These are phyloP conservation scores for Paramecium tetraurelia DNA, from an alignment of 73 alveolate species.

Conservation along the genomic window DNA sequence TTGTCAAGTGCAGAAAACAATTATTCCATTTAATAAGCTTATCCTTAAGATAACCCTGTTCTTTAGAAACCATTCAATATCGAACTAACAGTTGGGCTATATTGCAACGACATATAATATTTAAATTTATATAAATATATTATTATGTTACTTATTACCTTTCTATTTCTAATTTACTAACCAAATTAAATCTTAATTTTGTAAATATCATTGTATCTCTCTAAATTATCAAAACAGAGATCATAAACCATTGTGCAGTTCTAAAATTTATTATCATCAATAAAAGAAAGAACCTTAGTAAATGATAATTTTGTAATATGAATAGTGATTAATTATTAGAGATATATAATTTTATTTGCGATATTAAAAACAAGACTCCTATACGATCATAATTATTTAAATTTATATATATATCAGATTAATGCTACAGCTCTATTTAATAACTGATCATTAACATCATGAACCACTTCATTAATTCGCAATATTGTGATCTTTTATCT, in stretches of 20 bases:
- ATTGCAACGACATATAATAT: slow-evolving; percentile 26
- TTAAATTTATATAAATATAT: not conserved
- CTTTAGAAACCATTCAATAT: not conserved
- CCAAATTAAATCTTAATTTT: not conserved
- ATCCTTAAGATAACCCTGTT: not conserved
- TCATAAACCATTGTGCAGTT: not conserved
- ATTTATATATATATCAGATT: not conserved
- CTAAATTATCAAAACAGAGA: not conserved
- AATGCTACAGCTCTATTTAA: slow-evolving; percentile 37
- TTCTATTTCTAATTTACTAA: not conserved
- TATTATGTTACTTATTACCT: not conserved
- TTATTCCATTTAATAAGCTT: not conserved
- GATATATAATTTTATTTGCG: too few species aligned
- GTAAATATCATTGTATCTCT: not conserved
- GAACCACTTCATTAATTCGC: slow-evolving; percentile 73
- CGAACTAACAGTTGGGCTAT: not conserved
- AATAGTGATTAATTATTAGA: too few species aligned
- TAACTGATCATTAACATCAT: slow-evolving; percentile 64
- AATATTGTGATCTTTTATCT: slow-evolving; percentile 69
- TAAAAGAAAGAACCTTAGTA: too few species aligned
- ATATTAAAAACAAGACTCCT: not conserved
- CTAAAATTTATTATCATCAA: too few species aligned
- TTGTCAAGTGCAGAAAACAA: slow-evolving; percentile 24
- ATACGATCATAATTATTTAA: not conserved
- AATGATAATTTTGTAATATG: too few species aligned